Conservation (phyloP, 352 stramenopile genomes). For the Phytophthora fragariaefolia region DNA sequence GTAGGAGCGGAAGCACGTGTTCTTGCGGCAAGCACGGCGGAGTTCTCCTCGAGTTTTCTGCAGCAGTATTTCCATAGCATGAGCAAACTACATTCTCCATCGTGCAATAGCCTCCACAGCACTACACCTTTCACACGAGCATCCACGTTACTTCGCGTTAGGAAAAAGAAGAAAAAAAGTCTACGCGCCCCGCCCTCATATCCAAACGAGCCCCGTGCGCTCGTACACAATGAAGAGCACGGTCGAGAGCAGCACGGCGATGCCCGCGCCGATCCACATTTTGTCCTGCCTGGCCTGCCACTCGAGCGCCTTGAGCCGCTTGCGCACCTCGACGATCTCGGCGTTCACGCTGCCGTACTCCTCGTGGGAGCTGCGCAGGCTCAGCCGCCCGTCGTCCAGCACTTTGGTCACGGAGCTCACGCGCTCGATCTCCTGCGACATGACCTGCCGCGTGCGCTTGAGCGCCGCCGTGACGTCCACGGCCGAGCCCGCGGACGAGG, state of each 20-base stretch:
- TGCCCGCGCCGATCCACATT: constrained; percentile 79
- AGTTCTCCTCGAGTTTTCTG: too few species aligned
- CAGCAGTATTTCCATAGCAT: too few species aligned
- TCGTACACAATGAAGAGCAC: constrained; percentile 82
- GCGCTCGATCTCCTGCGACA: constrained; percentile 78
- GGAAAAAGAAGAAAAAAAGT: too few species aligned
- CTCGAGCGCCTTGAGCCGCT: constrained; percentile 65
- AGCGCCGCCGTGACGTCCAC: constrained; percentile 70
- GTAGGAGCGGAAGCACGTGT: too few species aligned
- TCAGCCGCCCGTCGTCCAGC: constrained; percentile 66
- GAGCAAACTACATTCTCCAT: too few species aligned
- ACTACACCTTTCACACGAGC: too few species aligned
- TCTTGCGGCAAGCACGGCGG: too few species aligned
- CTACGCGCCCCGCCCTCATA: constrained; percentile 38
- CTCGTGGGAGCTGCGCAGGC: constrained; percentile 65
- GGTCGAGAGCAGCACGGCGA: constrained; percentile 64
- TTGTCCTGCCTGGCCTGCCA: constrained; percentile 81
- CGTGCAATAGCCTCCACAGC: too few species aligned
- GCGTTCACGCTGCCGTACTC: constrained; percentile 67
- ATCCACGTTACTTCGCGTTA: not conserved
- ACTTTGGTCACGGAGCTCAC: constrained; percentile 71
- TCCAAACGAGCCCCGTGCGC: constrained; percentile 69
- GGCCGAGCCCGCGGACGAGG: constrained; percentile 35
- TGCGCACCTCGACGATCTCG: constrained; percentile 62
- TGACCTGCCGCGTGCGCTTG: constrained; percentile 67